Base-by-base conservation (phyloP, 768 basidiomycete species). In the Imleria badia region DNA sequence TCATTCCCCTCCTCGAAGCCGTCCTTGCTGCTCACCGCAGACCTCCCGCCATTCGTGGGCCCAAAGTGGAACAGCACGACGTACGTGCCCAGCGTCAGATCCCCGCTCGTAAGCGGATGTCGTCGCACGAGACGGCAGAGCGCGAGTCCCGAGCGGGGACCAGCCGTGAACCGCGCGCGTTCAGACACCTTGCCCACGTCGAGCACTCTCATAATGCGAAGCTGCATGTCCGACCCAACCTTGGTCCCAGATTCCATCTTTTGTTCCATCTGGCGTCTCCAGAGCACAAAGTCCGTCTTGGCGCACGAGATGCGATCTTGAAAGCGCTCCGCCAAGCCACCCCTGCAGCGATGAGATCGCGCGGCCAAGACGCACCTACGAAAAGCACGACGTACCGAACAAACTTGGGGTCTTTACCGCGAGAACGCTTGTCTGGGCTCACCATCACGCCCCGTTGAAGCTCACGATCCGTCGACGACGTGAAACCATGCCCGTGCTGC, bases 361-460 rank as follows among this genome's bases (percentile, higher is more conserved):
- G 30, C n/a, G 8, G 6, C 15, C 20, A 17, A 19, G n/a, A 14
- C 5, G 34, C 12, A 10, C 23, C 0, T 14, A 34, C 31, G 49
- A 48, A 13, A 13, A 7, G 23, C 22, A 31, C 26, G 45, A 72
- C 76, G 40, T 55, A 84, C 84, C 81, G 75, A 39, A 77, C 46
- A 40, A 79, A 79, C 58, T 76, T 82, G 30, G 70, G 66, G 26
- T 70, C 73, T 63, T 76, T 78, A 15, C 72, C 73, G 45, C 72
- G 74, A 35, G 70, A 70, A 20, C 69, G 69, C 68, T 85, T 86
- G 59, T 81, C 76, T 0, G 85, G 85, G 66, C 84, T 87, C 49
- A 83, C 61, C 55, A 76, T 76, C 36, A 87, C 60, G 1, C 83
- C 85, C n/a, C 82, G 76, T 12, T 72, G 71, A 2, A 73, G 63